Percentiles rank a stretch among this genome's conserved stretches.
Conservation (phyloP, 495 filamentous ascomycete species). For the Stereocaulon alpinum region DNA sequence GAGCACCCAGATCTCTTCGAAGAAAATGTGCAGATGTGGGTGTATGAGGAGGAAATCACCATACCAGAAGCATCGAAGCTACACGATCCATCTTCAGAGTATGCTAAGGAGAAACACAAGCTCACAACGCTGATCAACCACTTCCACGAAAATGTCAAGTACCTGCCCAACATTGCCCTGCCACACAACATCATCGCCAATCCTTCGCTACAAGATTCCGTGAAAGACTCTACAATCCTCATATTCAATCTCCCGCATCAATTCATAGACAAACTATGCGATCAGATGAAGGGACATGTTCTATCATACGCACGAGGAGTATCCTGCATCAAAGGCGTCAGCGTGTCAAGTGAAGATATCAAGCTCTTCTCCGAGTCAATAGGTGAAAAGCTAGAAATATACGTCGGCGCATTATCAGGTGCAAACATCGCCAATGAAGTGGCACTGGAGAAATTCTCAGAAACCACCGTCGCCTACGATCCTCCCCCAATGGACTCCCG, state of each 20-base stretch:
- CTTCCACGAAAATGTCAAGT: conserved; percentile 94
- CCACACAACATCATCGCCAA: conserved; percentile 83
- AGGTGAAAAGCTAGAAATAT: conserved; percentile 79
- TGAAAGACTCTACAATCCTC: conserved; percentile 72
- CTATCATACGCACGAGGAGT: conserved; percentile 87
- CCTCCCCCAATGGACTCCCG: conserved; percentile 76
- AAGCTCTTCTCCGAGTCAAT: conserved; percentile 92
- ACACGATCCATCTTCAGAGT: conserved; percentile 45
- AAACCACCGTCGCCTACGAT: conserved; percentile 94
- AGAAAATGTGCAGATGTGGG: conserved; percentile 91
- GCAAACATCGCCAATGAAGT: conserved; percentile 97
- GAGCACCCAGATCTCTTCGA: conserved; percentile 73
- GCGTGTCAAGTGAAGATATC: conserved; percentile 73
- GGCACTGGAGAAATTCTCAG: conserved; percentile 87
- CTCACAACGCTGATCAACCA: conserved; percentile 86
- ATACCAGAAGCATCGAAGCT: conserved; percentile 53
- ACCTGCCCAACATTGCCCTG: conserved; percentile 77
- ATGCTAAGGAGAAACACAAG: conserved; percentile 59
- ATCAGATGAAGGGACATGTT: conserved; percentile 76
- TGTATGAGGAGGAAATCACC: conserved; percentile 77
- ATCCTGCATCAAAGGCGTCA: conserved; percentile 96
- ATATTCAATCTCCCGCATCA: conserved; percentile 98
- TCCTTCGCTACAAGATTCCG: conserved; percentile 72
- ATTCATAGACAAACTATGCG: conserved; percentile 83
- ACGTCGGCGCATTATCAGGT: conserved; percentile 91